Evolutionary conservation across 75 land plant genomes (phyloP).

Genomic region (Isoetes taiwanensis): DNA sequence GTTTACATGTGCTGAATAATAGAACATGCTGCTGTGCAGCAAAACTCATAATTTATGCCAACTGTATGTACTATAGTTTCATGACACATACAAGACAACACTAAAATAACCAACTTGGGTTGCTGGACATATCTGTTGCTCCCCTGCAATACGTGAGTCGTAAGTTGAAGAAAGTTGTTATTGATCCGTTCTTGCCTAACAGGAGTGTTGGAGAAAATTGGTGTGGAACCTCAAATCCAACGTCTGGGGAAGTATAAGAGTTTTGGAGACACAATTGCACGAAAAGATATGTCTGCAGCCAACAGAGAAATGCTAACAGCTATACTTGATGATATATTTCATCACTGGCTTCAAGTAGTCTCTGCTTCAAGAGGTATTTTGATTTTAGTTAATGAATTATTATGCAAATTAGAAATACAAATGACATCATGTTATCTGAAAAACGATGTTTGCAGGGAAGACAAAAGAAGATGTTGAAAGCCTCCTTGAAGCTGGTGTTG

Average conservation of each 20-base stretch:
- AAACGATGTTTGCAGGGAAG: slow-evolving; percentile 41
- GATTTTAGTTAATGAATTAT: not conserved
- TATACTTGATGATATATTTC: slow-evolving; percentile 47
- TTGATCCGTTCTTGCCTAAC: slow-evolving; percentile 16
- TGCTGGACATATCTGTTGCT: no score
- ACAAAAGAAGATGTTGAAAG: slow-evolving; percentile 49
- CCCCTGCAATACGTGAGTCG: no score
- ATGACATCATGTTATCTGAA: not conserved
- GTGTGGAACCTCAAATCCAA: slow-evolving; percentile 72
- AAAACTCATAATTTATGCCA: no score
- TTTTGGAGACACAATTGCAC: slow-evolving; percentile 62
- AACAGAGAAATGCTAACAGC: slow-evolving; percentile 49
- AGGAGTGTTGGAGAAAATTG: slow-evolving; percentile 86
- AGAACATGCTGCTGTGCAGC: no score
- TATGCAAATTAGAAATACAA: not conserved
- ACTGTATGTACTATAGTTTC: no score
- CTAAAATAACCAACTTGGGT: no score
- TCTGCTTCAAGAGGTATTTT: slow-evolving; percentile 32
- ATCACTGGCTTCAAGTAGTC: slow-evolving; percentile 36
- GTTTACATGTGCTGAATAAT: no score
- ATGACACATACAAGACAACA: no score
- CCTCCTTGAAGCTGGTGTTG: slow-evolving; percentile 67
- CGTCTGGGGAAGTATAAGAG: slow-evolving; percentile 95
- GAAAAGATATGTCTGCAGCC: slow-evolving; percentile 52
- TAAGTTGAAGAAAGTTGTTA: no score